These are phyloP conservation scores for Dentipellis sp. DNA, from an alignment of 768 basidiomycete species.

Conservation along the genomic window DNA sequence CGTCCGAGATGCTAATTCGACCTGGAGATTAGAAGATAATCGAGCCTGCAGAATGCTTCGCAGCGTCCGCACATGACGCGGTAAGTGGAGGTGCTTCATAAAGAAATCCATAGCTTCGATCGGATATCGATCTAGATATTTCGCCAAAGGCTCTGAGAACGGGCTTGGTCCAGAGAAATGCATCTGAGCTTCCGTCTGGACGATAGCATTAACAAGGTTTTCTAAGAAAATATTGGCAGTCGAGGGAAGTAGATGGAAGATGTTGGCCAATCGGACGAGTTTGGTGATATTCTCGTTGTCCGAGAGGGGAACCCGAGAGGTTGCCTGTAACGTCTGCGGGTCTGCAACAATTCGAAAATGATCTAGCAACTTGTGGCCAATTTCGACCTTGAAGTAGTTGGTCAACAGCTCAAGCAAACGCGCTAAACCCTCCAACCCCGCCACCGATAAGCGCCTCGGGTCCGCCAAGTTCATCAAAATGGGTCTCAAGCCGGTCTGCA, in stretches of 20 bases:
- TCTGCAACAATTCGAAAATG: constrained; percentile 93
- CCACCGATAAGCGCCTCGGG: constrained; percentile 86
- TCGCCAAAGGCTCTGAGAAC: constrained; percentile 87
- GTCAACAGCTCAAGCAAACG: constrained; percentile 89
- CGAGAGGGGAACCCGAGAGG: constrained; percentile 68
- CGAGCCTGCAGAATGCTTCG: constrained; percentile 74
- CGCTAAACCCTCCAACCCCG: constrained; percentile 88
- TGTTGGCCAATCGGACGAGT: constrained; percentile 90
- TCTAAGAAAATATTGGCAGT: constrained; percentile 90
- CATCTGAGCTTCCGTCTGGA: constrained; percentile 86
- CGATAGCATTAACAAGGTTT: constrained; percentile 77
- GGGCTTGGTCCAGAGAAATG: constrained; percentile 86
- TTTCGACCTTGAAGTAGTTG: constrained; percentile 99
- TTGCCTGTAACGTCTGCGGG: constrained; percentile 71
- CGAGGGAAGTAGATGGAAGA: constrained; percentile 92
- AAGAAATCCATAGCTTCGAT: constrained; percentile 81
- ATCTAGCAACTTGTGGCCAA: constrained; percentile 93
- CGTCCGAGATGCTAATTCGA: constrained; percentile 56
- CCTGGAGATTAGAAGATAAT: constrained; percentile 66
- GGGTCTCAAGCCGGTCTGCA: constrained; percentile 92
- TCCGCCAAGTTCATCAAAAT: constrained; percentile 98
- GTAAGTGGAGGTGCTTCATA: constrained; percentile 65
- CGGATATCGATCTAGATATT: constrained; percentile 88
- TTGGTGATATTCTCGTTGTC: constrained; percentile 91
- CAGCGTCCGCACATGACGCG: constrained; percentile 74